Conservation (phyloP, 2,329 filamentous ascomycete genomes). For the Elsinoe ampelina region DNA sequence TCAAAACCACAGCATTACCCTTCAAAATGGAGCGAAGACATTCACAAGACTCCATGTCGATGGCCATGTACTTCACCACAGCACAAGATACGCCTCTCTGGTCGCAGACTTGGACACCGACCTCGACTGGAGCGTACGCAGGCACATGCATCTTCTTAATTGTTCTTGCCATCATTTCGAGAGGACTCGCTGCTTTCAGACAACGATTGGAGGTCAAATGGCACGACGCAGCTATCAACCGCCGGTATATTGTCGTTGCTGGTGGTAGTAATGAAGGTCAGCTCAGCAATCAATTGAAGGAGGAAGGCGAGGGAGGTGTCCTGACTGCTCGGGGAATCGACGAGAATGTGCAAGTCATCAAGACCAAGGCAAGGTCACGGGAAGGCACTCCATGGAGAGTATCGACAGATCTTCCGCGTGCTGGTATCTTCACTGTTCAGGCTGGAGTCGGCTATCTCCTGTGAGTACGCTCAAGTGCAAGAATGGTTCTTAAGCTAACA, state of each 20-base stretch:
- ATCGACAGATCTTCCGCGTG: constrained; percentile 67
- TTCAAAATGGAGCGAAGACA: constrained; percentile 8
- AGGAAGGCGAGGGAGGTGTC: constrained; percentile 55
- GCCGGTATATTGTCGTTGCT: constrained; percentile 67
- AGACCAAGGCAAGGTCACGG: constrained; percentile 42
- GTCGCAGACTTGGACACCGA: constrained; percentile 65
- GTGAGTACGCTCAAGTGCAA: constrained; percentile 47
- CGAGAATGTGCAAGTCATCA: constrained; percentile 67
- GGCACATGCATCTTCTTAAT: constrained; percentile 90
- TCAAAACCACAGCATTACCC: background rate
- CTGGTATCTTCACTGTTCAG: constrained; percentile 59
- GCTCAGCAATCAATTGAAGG: constrained; percentile 16
- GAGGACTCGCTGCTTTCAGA: constrained; percentile 63
- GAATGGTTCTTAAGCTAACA: constrained; percentile 17
- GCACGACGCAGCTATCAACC: constrained; percentile 60
- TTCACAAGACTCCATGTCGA: constrained; percentile 26
- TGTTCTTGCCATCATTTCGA: constrained; percentile 59
- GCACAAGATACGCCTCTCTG: constrained; percentile 54
- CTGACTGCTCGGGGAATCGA: constrained; percentile 67
- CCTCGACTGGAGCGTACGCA: constrained; percentile 61
- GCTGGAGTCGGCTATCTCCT: constrained; percentile 75
- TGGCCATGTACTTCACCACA: constrained; percentile 57
- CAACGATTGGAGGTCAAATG: constrained; percentile 53
- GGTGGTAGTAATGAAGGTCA: constrained; percentile 23
- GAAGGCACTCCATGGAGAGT: constrained; percentile 65